These are phyloP conservation scores for Salvia rosmarinus DNA, from an alignment of 257 asterid genomes.

Conservation along the genomic window DNA sequence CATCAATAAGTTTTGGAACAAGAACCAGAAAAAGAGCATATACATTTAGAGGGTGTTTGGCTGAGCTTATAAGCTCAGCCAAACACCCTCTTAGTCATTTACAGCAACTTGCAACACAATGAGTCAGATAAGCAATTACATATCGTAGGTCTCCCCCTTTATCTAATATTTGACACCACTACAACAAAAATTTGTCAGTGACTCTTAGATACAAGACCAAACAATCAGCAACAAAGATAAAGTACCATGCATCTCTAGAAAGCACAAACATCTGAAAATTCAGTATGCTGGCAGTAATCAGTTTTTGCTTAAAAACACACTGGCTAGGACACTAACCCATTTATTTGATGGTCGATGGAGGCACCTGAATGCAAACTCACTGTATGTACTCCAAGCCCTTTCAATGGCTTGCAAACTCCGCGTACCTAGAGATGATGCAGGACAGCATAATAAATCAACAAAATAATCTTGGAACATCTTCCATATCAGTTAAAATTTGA, in stretches of 20 bases:
- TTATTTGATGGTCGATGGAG: conserved; percentile 77
- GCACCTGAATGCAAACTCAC: conserved; percentile 93
- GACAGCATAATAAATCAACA: conserved; percentile 2
- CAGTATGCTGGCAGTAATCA: not conserved
- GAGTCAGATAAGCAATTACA: not conserved
- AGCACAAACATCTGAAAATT: not conserved
- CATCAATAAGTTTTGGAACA: not conserved
- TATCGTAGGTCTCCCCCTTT: too few species aligned
- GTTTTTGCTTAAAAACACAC: not conserved
- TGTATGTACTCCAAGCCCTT: conserved; percentile 71
- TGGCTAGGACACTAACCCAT: conserved; percentile 56
- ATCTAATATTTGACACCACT: not conserved
- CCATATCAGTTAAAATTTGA: not conserved
- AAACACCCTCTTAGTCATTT: too few species aligned
- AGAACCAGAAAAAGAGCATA: not conserved
- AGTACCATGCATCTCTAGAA: conserved; percentile 9
- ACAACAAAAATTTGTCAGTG: not conserved
- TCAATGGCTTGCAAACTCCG: conserved; percentile 76
- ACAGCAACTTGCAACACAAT: conserved; percentile 16
- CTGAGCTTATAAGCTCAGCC: too few species aligned
- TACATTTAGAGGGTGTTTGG: too few species aligned
- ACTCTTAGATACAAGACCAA: not conserved
- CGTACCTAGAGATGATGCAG: conserved; percentile 60
- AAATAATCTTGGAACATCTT: not conserved
- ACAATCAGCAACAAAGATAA: not conserved